These are phyloP conservation scores for Mortierella antarctica DNA, from an alignment of 192 early-diverging fungal genomes.

Conservation along the genomic window DNA sequence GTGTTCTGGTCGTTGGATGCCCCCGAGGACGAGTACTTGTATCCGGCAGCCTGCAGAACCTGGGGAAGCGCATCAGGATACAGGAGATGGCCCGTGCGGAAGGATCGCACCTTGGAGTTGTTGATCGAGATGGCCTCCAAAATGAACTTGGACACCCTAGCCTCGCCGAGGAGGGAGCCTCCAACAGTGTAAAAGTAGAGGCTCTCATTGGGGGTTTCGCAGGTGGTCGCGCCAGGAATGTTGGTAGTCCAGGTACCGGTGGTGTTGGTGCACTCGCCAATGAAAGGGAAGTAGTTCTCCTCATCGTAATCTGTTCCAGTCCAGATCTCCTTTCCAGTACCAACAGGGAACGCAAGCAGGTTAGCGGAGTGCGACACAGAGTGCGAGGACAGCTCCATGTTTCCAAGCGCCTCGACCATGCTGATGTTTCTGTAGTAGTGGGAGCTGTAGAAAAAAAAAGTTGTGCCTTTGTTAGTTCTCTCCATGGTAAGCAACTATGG, in stretches of 20 bases:
- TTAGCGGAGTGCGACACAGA: slow-evolving; percentile 28
- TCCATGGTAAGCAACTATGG: too few relatives aligned
- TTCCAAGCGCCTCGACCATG: slow-evolving; percentile 14
- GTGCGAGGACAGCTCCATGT: slow-evolving; percentile 9
- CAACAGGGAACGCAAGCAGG: slow-evolving; percentile 9
- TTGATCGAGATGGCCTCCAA: slow-evolving; percentile 29
- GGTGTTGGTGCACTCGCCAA: slow-evolving; percentile 23
- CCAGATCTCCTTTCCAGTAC: slow-evolving; percentile 7
- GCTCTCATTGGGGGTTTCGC: slow-evolving; percentile 8
- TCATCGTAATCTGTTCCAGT: slow-evolving; percentile 3
- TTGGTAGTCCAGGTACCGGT: slow-evolving; percentile 11
- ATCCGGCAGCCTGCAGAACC: slow-evolving; percentile 3
- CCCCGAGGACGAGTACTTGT: slow-evolving; percentile 21
- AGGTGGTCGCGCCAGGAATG: slow-evolving; percentile 12
- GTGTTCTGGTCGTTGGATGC: slow-evolving; percentile 22
- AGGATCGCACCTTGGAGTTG: slow-evolving; percentile 6
- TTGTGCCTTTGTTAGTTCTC: too few relatives aligned
- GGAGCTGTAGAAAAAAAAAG: too few relatives aligned
- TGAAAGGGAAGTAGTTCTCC: slow-evolving; percentile 21
- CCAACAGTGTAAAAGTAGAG: slow-evolving; percentile 20
- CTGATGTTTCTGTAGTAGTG: slow-evolving; percentile 28
- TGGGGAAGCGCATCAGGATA: slow-evolving; percentile 20
- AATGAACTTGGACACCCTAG: slow-evolving; percentile 23
- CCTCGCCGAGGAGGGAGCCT: slow-evolving; percentile 25
- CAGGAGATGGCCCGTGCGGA: slow-evolving; percentile 29